phyloP scores from a whole-genome alignment of 2,329 filamentous ascomycete species.

The Dactylellina cionopaga region DNA sequence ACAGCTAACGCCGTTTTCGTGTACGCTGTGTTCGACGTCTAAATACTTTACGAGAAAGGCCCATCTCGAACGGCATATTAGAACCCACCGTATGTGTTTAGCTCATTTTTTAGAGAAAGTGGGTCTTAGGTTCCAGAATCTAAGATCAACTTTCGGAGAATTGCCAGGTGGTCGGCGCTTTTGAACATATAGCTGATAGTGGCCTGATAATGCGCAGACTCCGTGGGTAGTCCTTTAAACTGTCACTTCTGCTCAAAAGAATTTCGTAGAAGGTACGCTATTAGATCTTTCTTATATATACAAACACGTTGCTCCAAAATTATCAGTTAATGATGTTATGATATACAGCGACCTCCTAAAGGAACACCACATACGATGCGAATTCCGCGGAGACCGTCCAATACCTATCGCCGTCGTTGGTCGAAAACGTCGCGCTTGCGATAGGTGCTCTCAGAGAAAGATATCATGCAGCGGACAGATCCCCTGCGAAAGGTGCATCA shows the following conservation, averaged over 20 bases:
- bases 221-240: slow-evolving; percentile 43
- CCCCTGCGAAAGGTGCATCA: slow-evolving; percentile 39
- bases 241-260: slow-evolving; percentile 49
- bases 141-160: slow-evolving; percentile 6
- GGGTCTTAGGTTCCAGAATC: neutral
- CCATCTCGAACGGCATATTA: slow-evolving; percentile 47
- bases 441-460: slow-evolving; percentile 49
- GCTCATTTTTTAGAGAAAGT: neutral
- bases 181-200: slow-evolving; percentile 35
- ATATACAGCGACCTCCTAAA: slow-evolving; percentile 32
- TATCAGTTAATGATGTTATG: neutral
- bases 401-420: slow-evolving; percentile 47
- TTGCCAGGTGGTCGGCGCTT: neutral
- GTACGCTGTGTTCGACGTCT: slow-evolving; percentile 29
- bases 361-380: slow-evolving; percentile 50
- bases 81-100: slow-evolving; percentile 40
- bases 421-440: slow-evolving; percentile 46
- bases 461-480: slow-evolving; percentile 46
- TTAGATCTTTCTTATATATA: neutral
- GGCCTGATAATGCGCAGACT: slow-evolving; percentile 37
- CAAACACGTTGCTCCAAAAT: neutral
- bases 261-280: slow-evolving; percentile 37
- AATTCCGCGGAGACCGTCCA: slow-evolving; percentile 49
- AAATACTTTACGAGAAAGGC: slow-evolving; percentile 49
- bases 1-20: slow-evolving; percentile 34